Percentiles rank a stretch among this genome's conserved stretches.
phyloP scores from a whole-genome alignment of 2,329 filamentous ascomycete species.

The Lachnellula occidentalis region DNA sequence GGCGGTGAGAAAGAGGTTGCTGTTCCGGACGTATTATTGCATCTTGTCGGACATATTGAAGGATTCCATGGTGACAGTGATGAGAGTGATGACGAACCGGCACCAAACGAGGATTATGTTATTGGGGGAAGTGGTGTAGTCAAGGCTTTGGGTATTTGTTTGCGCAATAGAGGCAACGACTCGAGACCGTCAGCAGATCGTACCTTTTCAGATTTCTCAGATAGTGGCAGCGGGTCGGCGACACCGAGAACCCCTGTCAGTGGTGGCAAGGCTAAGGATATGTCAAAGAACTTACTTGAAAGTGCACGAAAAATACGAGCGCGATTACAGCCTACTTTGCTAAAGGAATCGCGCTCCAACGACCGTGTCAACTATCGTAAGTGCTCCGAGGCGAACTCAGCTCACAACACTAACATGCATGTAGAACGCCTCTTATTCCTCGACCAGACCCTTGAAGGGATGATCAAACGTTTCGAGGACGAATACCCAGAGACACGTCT shows the following conservation, averaged over 20 bases:
- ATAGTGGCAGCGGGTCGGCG: conserved; percentile 40
- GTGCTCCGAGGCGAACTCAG: conserved; percentile 30
- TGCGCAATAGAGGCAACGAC: conserved; percentile 72
- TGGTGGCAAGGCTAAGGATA: conserved; percentile 72
- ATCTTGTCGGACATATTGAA: conserved; percentile 70
- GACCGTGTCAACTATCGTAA: conserved; percentile 75
- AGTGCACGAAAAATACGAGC: conserved; percentile 84
- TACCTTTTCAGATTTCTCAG: conserved; percentile 17
- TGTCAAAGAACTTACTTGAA: conserved; percentile 83
- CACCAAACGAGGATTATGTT: conserved; percentile 89
- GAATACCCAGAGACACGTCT: conserved; percentile 84
- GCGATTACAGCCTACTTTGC: conserved; percentile 76
- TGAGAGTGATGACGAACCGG: conserved; percentile 51
- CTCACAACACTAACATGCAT: conserved; percentile 8
- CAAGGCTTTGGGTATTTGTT: conserved; percentile 84
- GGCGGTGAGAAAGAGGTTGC: conserved; percentile 46
- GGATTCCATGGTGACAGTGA: conserved; percentile 47
- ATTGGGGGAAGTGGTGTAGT: conserved; percentile 94
- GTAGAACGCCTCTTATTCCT: conserved; percentile 75
- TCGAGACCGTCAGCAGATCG: conserved; percentile 36
- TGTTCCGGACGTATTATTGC: conserved; percentile 79
- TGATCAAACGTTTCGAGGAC: conserved; percentile 93
- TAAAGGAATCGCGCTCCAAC: conserved; percentile 63
- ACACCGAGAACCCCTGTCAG: conserved; percentile 37
- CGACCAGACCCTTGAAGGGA: conserved; percentile 79